phyloP scores from a whole-genome alignment of 352 stramenopile species.

The Phytophthora nicotianae region DNA sequence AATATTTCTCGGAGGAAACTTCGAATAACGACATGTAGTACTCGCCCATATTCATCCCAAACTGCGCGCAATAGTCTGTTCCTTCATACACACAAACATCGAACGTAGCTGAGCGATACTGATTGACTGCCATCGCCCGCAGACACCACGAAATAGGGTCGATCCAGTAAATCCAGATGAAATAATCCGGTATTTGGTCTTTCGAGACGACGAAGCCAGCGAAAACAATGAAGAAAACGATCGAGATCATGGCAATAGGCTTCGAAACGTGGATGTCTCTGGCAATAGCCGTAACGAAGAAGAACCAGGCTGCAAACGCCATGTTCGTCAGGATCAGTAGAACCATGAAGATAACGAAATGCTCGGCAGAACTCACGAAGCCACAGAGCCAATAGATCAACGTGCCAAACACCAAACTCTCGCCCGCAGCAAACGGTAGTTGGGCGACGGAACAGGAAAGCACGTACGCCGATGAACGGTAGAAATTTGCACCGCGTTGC shows the following conservation, averaged over 20 bases:
- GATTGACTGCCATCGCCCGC: slow-evolving; percentile 34
- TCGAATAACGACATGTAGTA: slow-evolving; percentile 45
- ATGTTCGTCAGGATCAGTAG: slow-evolving; percentile 47
- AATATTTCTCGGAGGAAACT: slow-evolving; percentile 26
- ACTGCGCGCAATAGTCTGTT: slow-evolving; percentile 38
- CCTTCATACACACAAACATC: slow-evolving; percentile 38
- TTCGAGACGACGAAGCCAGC: slow-evolving; percentile 52
- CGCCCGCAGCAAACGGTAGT: slow-evolving; percentile 56
- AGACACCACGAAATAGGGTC: slow-evolving; percentile 50
- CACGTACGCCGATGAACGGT: slow-evolving; percentile 59
- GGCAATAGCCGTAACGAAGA: slow-evolving; percentile 40
- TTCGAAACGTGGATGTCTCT: slow-evolving; percentile 37
- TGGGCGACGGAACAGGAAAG: slow-evolving; percentile 60
- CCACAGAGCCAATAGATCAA: slow-evolving; percentile 84
- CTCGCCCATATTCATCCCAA: slow-evolving; percentile 40
- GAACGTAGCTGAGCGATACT: slow-evolving; percentile 25
- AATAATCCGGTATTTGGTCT: slow-evolving; percentile 40
- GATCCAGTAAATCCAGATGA: slow-evolving; percentile 55
- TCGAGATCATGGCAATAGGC: slow-evolving; percentile 41
- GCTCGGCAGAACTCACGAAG: slow-evolving; percentile 21
- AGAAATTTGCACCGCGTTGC: slow-evolving; percentile 78
- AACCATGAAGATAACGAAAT: slow-evolving; percentile 50
- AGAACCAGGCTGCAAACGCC: slow-evolving; percentile 48
- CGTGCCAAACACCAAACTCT: slow-evolving; percentile 72
- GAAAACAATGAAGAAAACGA: slow-evolving; percentile 51